Evolutionary conservation across 169 alveolate species (phyloP).

Genomic region (Plasmodium falciparum): DNA sequence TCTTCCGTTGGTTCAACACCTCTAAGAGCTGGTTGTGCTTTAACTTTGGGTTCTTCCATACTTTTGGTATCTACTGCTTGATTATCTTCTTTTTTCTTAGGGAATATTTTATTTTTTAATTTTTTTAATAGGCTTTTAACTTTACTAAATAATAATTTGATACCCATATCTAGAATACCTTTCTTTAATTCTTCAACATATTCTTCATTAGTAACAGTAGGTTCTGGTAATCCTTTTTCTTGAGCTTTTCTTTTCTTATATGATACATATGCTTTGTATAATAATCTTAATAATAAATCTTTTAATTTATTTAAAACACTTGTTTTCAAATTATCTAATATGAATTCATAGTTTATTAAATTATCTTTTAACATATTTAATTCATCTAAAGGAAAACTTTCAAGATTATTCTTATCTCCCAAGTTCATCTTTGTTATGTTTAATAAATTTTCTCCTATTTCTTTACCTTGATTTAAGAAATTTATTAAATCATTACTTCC

Average conservation of each 20-base stretch:
- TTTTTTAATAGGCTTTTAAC: slow-evolving; percentile 1
- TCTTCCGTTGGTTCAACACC: background rate
- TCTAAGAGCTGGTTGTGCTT: background rate
- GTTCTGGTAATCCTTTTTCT: slow-evolving; percentile 11
- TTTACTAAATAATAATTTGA: slow-evolving; percentile 29
- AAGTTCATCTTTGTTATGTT: background rate
- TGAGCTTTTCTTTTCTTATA: slow-evolving; percentile 28
- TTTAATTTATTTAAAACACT: slow-evolving; percentile 17
- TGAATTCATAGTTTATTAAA: slow-evolving; percentile 23
- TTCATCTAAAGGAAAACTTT: background rate
- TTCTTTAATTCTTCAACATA: slow-evolving; percentile 43
- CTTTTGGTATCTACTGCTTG: background rate
- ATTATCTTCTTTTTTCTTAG: slow-evolving; percentile 2
- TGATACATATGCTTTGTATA: slow-evolving; percentile 29
- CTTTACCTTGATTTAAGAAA: slow-evolving; percentile 55
- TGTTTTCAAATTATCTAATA: slow-evolving; percentile 10
- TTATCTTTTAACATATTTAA: slow-evolving; percentile 12
- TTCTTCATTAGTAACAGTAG: background rate
- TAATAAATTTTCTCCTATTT: slow-evolving; percentile 21
- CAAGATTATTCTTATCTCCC: background rate
- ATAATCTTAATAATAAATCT: slow-evolving; percentile 13
- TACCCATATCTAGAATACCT: slow-evolving; percentile 40
- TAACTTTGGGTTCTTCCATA: background rate
- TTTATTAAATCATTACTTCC: slow-evolving; percentile 9
- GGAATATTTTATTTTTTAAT: slow-evolving; percentile 25